These are phyloP conservation scores for Amanita exitialis DNA, from an alignment of 768 basidiomycete species.

Conservation along the genomic window DNA sequence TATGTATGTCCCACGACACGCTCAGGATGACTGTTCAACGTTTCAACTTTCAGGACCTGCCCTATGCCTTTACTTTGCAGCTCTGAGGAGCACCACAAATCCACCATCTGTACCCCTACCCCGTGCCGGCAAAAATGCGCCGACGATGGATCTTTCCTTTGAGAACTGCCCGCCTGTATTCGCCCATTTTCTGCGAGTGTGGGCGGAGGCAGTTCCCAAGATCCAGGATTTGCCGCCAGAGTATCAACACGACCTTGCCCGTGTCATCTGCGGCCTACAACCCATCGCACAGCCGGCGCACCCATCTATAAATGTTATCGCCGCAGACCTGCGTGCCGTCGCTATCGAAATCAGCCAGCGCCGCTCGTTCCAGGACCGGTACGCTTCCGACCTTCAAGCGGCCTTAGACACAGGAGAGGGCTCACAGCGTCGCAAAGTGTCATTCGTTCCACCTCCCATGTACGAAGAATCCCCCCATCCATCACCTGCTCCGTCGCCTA, in stretches of 20 bases:
- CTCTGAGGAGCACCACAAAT: slow-evolving; percentile 60
- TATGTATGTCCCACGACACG: slow-evolving; percentile 12
- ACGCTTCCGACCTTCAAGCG: slow-evolving; percentile 64
- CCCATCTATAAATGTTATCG: slow-evolving; percentile 43
- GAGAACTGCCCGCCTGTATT: slow-evolving; percentile 66
- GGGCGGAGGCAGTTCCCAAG: slow-evolving; percentile 53
- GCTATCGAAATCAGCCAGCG: slow-evolving; percentile 84
- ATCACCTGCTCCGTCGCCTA: slow-evolving; percentile 16
- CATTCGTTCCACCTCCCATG: slow-evolving; percentile 62
- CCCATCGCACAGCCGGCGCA: slow-evolving; percentile 32
- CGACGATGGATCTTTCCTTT: slow-evolving; percentile 50
- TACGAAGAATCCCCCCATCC: slow-evolving; percentile 31
- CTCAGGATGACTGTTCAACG: not conserved
- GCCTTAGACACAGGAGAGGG: slow-evolving; percentile 57
- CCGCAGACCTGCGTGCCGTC: slow-evolving; percentile 76
- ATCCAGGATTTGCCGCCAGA: slow-evolving; percentile 58
- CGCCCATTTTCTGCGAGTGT: slow-evolving; percentile 58
- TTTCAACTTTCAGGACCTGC: slow-evolving; percentile 50
- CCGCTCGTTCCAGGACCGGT: slow-evolving; percentile 75
- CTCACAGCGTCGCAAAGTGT: slow-evolving; percentile 31
- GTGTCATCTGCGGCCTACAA: slow-evolving; percentile 61
- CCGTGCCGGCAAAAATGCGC: slow-evolving; percentile 31
- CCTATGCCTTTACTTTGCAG: slow-evolving; percentile 77
- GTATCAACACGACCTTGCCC: slow-evolving; percentile 73
- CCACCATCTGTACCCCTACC: slow-evolving; percentile 81